phyloP scores from a whole-genome alignment of 106 monocot genomes.

The Dendrobium chrysotoxum region DNA sequence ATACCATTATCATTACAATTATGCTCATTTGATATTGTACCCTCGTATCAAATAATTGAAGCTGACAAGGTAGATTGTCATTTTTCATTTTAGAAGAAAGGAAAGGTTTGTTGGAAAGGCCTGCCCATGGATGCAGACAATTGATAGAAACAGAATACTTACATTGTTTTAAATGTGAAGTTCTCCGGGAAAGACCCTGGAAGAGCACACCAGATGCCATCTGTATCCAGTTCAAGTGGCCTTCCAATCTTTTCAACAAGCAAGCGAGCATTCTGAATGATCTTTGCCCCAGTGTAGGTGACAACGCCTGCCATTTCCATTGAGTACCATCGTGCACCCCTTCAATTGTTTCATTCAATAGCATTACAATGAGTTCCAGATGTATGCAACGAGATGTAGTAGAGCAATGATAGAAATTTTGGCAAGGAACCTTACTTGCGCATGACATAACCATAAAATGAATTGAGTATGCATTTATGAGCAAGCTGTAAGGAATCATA shows the following conservation, averaged over 20 bases:
- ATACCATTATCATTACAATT: neutral
- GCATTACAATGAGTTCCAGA: conserved; percentile 1
- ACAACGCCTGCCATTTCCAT: conserved; percentile 99
- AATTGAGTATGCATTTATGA: conserved; percentile 97
- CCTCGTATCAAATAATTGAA: neutral
- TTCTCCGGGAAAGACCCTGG: conserved; percentile 98
- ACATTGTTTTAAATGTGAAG: conserved; percentile 86
- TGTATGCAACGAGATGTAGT: conserved; percentile 1
- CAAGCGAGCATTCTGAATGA: conserved; percentile 94
- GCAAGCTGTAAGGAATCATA: conserved; percentile 99
- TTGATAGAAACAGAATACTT: conserved; percentile 13
- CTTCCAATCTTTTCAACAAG: conserved; percentile 93
- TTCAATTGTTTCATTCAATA: conserved; percentile 21
- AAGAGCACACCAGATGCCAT: conserved; percentile 99
- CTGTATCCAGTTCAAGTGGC: conserved; percentile 93
- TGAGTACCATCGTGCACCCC: conserved; percentile 99
- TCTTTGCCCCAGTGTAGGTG: conserved; percentile 97
- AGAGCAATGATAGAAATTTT: neutral
- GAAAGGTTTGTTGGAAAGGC: neutral
- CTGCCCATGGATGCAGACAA: neutral
- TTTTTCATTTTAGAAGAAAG: neutral
- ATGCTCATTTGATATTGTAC: neutral
- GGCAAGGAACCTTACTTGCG: conserved; percentile 70
- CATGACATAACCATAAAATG: conserved; percentile 99
- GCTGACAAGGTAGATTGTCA: neutral